These are phyloP conservation scores for Grigorovia yakushimaensis DNA, from an alignment of 805 yeast species.

Conservation along the genomic window DNA sequence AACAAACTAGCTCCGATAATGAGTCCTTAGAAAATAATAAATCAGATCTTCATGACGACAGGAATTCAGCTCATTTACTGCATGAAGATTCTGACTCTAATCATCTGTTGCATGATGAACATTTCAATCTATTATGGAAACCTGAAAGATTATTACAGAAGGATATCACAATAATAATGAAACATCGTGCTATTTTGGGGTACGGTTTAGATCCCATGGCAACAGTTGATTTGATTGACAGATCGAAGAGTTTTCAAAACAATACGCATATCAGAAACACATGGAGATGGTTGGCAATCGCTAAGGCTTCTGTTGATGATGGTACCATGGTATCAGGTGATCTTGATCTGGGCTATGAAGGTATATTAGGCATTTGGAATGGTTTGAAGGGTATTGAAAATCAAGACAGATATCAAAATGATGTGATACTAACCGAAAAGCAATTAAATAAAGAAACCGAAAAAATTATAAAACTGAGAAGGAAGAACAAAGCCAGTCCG, in stretches of 20 bases:
- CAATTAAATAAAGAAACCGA: constrained; percentile 29
- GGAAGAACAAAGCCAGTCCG: constrained; percentile 16
- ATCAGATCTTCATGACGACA: constrained; percentile 10
- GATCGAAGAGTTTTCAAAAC: constrained; percentile 39
- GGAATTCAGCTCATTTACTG: constrained; percentile 5
- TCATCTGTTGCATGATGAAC: constrained; percentile 13
- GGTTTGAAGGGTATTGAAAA: constrained; percentile 46
- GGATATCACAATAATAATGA: constrained; percentile 67
- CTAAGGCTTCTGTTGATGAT: constrained; percentile 51
- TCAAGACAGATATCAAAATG: constrained; percentile 38
- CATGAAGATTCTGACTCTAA: constrained; percentile 8
- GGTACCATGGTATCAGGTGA: constrained; percentile 60
- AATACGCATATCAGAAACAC: constrained; percentile 58
- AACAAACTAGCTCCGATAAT: constrained; percentile 10
- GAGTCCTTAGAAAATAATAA: constrained; percentile 2
- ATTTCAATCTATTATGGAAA: constrained; percentile 24
- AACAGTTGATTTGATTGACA: constrained; percentile 53
- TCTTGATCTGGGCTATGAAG: constrained; percentile 76
- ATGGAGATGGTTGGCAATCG: constrained; percentile 85
- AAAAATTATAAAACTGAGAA: constrained; percentile 34
- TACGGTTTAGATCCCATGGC: constrained; percentile 60
- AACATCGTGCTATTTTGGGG: constrained; percentile 60
- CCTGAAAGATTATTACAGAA: constrained; percentile 43
- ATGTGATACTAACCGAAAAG: constrained; percentile 21
- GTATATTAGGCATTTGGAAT: constrained; percentile 86